phyloP scores from a whole-genome alignment of 306 rosid genomes.

The Vigna trinervia region DNA sequence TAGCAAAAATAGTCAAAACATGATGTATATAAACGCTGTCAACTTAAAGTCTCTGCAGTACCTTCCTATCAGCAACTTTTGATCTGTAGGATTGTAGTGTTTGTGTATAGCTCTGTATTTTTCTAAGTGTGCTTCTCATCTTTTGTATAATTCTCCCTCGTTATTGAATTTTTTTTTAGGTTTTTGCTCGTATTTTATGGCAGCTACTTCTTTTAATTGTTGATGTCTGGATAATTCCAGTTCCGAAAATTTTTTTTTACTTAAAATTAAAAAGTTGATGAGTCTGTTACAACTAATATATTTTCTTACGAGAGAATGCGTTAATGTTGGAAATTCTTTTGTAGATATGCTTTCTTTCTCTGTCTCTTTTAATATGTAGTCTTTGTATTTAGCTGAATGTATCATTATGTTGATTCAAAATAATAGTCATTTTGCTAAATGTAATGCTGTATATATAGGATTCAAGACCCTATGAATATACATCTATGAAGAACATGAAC shows the following conservation, averaged over 20 bases:
- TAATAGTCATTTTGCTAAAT: conserved; percentile 17
- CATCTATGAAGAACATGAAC: conserved; percentile 73
- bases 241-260: conserved; percentile 9
- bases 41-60: conserved; percentile 7
- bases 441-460: conserved; percentile 53
- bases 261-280: neutral
- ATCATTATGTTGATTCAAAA: conserved; percentile 29
- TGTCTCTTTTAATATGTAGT: neutral
- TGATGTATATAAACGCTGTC: neutral
- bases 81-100: conserved; percentile 7
- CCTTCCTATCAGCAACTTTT: conserved; percentile 24
- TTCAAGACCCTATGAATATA: conserved; percentile 68
- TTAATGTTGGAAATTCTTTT: conserved; percentile 33
- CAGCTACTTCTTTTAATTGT: conserved; percentile 23
- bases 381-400: neutral
- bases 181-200: conserved; percentile 5
- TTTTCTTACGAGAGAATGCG: neutral
- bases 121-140: neutral
- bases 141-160: conserved; percentile 17
- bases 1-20: conserved; percentile 10
- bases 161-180: conserved; percentile 6
- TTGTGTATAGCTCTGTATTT: neutral
- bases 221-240: conserved; percentile 1
- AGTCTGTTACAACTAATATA: neutral
- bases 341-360: conserved; percentile 1